Evolutionary conservation across 805 yeast genomes (phyloP).

Genomic region (Grigorovia humatica): DNA sequence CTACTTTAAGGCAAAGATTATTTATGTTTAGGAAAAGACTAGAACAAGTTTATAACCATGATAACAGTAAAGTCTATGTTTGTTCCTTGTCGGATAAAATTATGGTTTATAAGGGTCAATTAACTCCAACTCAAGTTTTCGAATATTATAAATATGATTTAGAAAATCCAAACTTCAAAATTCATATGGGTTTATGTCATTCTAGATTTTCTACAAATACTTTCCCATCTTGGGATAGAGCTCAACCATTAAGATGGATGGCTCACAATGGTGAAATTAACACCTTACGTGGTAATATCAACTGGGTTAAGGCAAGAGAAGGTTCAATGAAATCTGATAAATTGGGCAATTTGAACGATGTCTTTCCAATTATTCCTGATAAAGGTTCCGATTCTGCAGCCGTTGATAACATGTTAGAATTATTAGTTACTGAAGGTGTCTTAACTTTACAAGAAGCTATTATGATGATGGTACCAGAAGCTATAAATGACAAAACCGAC

Average conservation of each 20-base stretch:
- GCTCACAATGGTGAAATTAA: slow-evolving; percentile 99
- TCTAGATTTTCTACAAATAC: slow-evolving; percentile 97
- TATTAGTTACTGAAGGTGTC: slow-evolving; percentile 84
- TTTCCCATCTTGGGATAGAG: slow-evolving; percentile 99
- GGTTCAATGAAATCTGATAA: slow-evolving; percentile 85
- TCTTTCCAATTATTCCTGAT: slow-evolving; percentile 93
- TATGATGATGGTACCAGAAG: slow-evolving; percentile 95
- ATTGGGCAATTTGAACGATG: slow-evolving; percentile 72
- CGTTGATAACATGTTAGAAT: slow-evolving; percentile 87
- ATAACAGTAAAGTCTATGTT: slow-evolving; percentile 70
- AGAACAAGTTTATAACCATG: slow-evolving; percentile 1
- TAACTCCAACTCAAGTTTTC: slow-evolving; percentile 94
- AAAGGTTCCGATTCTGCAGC: slow-evolving; percentile 99
- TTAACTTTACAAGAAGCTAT: slow-evolving; percentile 92
- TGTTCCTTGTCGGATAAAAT: slow-evolving; percentile 83
- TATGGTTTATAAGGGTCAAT: slow-evolving; percentile 95
- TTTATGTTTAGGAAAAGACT: slow-evolving; percentile 8
- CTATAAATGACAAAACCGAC: slow-evolving; percentile 96
- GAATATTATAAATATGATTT: slow-evolving; percentile 80
- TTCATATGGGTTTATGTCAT: slow-evolving; percentile 92
- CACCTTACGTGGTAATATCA: slow-evolving; percentile 93
- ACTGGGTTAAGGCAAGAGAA: slow-evolving; percentile 98
- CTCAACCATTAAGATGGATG: slow-evolving; percentile 93
- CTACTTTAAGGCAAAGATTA: slow-evolving; percentile 11
- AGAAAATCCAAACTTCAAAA: slow-evolving; percentile 82